Evolutionary conservation across 805 yeast species (phyloP), one percentile per base, ranked within the genome.

Genomic region (Ogataea allantospora): DNA sequence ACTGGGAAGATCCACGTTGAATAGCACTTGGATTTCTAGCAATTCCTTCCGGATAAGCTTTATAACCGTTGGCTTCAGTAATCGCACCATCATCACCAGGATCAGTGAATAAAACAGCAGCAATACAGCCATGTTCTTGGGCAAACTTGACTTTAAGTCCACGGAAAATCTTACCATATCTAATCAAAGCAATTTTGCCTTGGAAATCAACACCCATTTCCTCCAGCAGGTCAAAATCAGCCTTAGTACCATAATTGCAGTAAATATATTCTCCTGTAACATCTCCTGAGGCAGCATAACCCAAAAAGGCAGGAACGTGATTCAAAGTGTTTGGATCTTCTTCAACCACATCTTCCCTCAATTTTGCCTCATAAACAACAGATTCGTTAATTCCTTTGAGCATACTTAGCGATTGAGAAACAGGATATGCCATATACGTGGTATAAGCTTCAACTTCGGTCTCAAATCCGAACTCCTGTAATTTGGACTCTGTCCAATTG

Each of bases 131-230:
- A 20, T 65, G 63, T 30, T 82, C 81, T 60, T 84, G 83, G 11
- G 91, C 93, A 57, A 79, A 78, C 54, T 80, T 77, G 35, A 85
- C 85, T 54, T 84, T 84, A 46, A 83, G 67, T 11, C 93, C 93
- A 22, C 93, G 69, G 65, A 77, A 81, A 10, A 80, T 69, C 6
- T 55, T 58, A 32, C 88, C 89, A 51, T 84, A 83, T 43, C 88
- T 70, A 5, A 73, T 78, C 42, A 84, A 66, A 7, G 79, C 89
- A 37, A 84, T 73, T 44, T 77, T 77, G 14, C 76, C 87, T 21
- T 58, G 53, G 24, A 82, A 53, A 22, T 68, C 65, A 26, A 83
- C 73, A 6, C 77, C 78, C 26, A 66, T 54, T 9, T 57, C 57
- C 3, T 54, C 63, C 40, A 84, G 65, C 4, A 55, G 42, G 17